Base-by-base conservation (phyloP, 2,329 filamentous ascomycete genomes). In the Calcarisporium arbuscula region DNA sequence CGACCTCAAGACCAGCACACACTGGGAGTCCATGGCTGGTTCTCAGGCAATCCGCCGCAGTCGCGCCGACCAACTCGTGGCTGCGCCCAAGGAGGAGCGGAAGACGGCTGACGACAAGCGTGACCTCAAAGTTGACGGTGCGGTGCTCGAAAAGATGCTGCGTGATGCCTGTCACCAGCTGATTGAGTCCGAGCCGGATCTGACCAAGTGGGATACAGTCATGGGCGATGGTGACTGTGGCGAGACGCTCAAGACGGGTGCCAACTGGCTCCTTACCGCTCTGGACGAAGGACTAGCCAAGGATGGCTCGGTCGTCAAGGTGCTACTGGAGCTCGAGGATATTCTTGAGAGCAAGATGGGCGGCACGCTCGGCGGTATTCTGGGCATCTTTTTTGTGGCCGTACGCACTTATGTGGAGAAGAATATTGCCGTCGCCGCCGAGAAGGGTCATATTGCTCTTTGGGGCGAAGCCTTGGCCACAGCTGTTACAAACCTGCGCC, bases 141-240 rank as follows among this genome's bases (percentile, higher is more conserved):
- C 42, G 1, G 46, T 62, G 3, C 63, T 81, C 2, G 72, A 74
- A 29, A 67, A 58, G 22, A 76, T 74, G 49, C 60, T 85, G 17
- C 70, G 67, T 14, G 61, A 43, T 51, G 76, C 60, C 35, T 83
- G 56, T 59, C 66, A 47, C 42, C 66, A 61, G 3, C 64, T 77
- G 3, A 61, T 80, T 29, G 60, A 60, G 8, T 74, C 77, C 4
- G 77, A 82, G 51, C 75, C 76, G 0, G 71, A 80, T 38, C 58
- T 82, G 28, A 82, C 78, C 1, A 69, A 61, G 40, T 80, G 72
- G 68, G 76, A 81, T 51, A 77, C 70, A 5, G 53, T 76, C 30
- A 74, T 80, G 67, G 77, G 76, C 22, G 78, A 81, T 46, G 77
- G 77, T 9, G 77, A 82, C 56, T 82, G 77, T 49, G 78, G 78